Evolutionary conservation across 176 grass and related monocot species (phyloP).

Genomic region (Themeda triandra): DNA sequence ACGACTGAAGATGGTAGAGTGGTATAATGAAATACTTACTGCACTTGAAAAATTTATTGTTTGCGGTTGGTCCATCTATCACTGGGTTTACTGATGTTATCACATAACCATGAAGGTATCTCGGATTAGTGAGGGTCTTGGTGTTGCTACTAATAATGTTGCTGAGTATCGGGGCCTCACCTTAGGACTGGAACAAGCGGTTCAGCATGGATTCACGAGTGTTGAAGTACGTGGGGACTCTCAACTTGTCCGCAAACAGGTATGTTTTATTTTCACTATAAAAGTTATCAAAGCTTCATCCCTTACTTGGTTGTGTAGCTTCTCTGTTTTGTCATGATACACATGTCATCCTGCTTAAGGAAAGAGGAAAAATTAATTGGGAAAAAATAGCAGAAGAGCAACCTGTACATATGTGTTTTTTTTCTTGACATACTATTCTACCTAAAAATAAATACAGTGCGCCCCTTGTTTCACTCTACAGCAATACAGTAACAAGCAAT

Average conservation of each 20-base stretch:
- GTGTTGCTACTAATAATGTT: constrained; percentile 78
- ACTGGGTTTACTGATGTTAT: constrained; percentile 8
- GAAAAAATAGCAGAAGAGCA: not conserved
- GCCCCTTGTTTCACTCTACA: not conserved
- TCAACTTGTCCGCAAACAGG: constrained; percentile 71
- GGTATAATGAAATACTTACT: constrained; percentile 43
- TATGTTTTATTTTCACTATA: constrained; percentile 15
- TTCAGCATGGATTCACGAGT: constrained; percentile 64
- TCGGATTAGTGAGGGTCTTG: constrained; percentile 73
- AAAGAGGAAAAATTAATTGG: not conserved
- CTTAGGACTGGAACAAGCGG: constrained; percentile 64
- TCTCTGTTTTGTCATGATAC: not conserved
- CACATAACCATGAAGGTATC: constrained; percentile 57
- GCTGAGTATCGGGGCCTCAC: constrained; percentile 70
- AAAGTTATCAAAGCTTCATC: not conserved
- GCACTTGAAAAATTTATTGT: constrained; percentile 12
- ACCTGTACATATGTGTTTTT: constrained; percentile 1
- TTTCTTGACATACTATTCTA: not conserved
- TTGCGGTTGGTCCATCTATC: constrained; percentile 6
- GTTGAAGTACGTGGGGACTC: constrained; percentile 70
- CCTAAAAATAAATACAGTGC: not conserved
- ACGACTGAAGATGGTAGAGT: constrained; percentile 68
- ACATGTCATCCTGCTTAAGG: not conserved
- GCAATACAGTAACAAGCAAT: not conserved
- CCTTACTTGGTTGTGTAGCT: constrained; percentile 13